phyloP scores from a whole-genome alignment of 345 rosid genomes.

The Turnera subulata region DNA sequence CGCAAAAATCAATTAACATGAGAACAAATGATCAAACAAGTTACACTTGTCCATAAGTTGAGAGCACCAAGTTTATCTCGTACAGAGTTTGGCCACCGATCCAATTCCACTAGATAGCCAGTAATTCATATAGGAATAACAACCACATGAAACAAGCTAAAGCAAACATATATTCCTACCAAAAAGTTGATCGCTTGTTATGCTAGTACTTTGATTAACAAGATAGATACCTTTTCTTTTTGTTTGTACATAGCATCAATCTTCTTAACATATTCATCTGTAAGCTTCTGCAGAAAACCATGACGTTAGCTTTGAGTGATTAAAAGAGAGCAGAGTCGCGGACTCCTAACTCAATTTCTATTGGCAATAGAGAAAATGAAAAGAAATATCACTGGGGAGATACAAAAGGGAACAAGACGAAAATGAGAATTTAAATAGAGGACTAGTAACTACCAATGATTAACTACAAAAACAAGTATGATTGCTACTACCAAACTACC shows the following conservation, averaged over 20 bases:
- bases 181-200: neutral
- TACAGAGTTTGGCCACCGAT: too few species aligned
- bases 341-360: too few species aligned
- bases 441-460: neutral
- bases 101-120: too few species aligned
- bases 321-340: neutral
- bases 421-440: neutral
- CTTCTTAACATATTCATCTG: conserved; percentile 87
- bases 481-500: too few species aligned
- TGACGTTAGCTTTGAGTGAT: conserved; percentile 1
- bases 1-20: too few species aligned
- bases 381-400: neutral
- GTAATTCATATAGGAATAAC: neutral
- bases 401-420: neutral
- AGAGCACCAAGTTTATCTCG: too few species aligned
- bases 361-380: too few species aligned
- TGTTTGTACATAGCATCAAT: conserved; percentile 69
- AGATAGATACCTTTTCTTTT: conserved; percentile 96
- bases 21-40: too few species aligned
- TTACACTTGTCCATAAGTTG: too few species aligned
- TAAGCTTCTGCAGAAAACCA: conserved; percentile 63
- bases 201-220: neutral
- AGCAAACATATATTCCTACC: neutral
- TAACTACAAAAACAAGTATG: too few species aligned
- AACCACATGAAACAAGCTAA: conserved; percentile 1